These are phyloP conservation scores for Fusarium sp. DNA, from an alignment of 2,329 filamentous ascomycete species.

Conservation along the genomic window DNA sequence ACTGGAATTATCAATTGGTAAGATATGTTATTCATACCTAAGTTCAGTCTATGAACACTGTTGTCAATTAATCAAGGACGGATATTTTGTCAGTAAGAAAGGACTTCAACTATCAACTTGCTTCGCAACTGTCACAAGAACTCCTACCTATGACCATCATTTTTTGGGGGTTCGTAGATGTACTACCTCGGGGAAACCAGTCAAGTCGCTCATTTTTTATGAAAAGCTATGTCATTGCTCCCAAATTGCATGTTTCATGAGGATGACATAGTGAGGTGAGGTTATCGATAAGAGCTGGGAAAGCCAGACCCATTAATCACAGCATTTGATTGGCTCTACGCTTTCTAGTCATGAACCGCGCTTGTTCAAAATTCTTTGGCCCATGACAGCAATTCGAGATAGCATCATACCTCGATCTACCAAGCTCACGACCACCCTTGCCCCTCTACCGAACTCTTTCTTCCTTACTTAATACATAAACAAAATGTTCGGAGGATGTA, in stretches of 20 bases:
- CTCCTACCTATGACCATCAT: background rate
- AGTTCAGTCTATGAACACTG: background rate
- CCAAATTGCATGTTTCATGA: background rate
- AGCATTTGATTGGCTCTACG: constrained; percentile 26
- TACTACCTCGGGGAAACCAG: too few species aligned
- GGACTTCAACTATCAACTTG: background rate
- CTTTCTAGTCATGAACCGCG: constrained; percentile 5
- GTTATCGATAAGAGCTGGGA: constrained; percentile 52
- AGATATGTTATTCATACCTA: background rate
- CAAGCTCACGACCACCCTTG: constrained; percentile 14
- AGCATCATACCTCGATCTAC: constrained; percentile 43
- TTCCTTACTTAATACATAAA: background rate
- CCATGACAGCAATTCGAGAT: constrained; percentile 35
- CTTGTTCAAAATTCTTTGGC: constrained; percentile 42
- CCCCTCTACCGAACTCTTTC: constrained; percentile 1
- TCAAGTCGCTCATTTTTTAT: background rate
- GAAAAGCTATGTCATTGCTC: background rate
- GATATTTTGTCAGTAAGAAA: background rate
- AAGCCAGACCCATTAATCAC: constrained; percentile 2
- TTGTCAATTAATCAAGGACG: background rate
- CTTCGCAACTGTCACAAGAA: background rate
- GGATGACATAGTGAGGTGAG: constrained; percentile 9
- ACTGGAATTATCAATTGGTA: background rate
- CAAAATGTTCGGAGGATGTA: constrained; percentile 74
- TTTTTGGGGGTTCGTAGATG: too few species aligned